Evolutionary conservation across 768 basidiomycete genomes (phyloP).

Genomic region (Leccinum imitatum): DNA sequence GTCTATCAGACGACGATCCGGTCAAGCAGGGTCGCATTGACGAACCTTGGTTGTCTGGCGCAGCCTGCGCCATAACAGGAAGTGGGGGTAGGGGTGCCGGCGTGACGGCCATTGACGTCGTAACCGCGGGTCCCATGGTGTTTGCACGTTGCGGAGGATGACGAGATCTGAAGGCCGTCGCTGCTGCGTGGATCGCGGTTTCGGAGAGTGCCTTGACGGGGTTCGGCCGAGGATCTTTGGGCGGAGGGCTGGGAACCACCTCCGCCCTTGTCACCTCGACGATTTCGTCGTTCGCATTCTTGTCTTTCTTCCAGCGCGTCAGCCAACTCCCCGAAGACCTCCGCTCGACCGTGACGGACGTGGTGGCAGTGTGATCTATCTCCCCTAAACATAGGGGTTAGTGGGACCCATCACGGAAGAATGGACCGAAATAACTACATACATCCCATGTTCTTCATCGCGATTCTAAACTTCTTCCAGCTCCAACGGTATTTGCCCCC

Average conservation of each 20-base stretch:
- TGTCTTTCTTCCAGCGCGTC: slow-evolving; percentile 44
- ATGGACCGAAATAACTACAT: slow-evolving; percentile 31
- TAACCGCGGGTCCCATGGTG: slow-evolving; percentile 29
- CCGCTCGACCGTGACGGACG: slow-evolving; percentile 58
- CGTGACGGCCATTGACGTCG: slow-evolving; percentile 9
- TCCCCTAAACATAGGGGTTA: slow-evolving; percentile 48
- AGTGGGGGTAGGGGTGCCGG: slow-evolving; percentile 18
- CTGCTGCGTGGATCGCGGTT: slow-evolving; percentile 28
- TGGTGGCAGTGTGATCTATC: slow-evolving; percentile 58
- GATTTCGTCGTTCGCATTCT: slow-evolving; percentile 34
- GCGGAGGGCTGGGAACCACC: slow-evolving; percentile 19
- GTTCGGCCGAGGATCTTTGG: slow-evolving; percentile 34
- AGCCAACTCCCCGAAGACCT: slow-evolving; percentile 50
- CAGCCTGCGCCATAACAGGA: slow-evolving; percentile 14
- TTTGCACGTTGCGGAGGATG: slow-evolving; percentile 30
- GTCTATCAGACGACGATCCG: neutral
- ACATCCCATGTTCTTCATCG: slow-evolving; percentile 84
- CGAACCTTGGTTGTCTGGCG: slow-evolving; percentile 22
- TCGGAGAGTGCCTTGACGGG: slow-evolving; percentile 37
- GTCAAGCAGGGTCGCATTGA: neutral
- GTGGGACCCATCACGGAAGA: neutral
- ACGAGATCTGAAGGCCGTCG: slow-evolving; percentile 30
- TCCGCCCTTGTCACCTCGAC: slow-evolving; percentile 32
- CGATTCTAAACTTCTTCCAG: slow-evolving; percentile 80
- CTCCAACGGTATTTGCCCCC: slow-evolving; percentile 79